A percentile compares a stretch with the other conserved stretches of the same genome.
Conservation (phyloP, 495 filamentous ascomycete species). For the Hypoxylon subgilvum region DNA sequence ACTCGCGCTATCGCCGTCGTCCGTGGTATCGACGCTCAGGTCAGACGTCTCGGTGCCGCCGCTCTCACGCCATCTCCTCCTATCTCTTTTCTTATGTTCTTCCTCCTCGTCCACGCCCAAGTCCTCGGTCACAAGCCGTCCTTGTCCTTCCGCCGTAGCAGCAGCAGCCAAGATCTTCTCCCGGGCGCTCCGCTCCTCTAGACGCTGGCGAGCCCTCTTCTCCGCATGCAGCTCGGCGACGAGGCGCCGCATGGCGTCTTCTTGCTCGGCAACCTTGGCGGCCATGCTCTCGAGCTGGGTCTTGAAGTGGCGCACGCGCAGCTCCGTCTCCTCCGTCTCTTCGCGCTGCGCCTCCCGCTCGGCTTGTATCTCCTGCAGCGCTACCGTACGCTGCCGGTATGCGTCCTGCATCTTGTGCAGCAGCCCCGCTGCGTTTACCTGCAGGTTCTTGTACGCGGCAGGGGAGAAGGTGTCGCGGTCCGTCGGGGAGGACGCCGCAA, state of each 20-base stretch:
- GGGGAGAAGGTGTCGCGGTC: slow-evolving; percentile 62
- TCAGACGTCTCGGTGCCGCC: slow-evolving; percentile 55
- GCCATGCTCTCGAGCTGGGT: slow-evolving; percentile 80
- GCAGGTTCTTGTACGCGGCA: slow-evolving; percentile 72
- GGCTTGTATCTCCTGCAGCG: slow-evolving; percentile 63
- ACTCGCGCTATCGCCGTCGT: slow-evolving; percentile 60
- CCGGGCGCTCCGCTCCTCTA: slow-evolving; percentile 55
- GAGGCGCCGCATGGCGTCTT: slow-evolving; percentile 66
- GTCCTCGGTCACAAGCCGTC: slow-evolving; percentile 52
- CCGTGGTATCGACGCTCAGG: slow-evolving; percentile 55
- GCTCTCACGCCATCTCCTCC: slow-evolving; percentile 54
- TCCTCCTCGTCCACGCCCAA: slow-evolving; percentile 60
- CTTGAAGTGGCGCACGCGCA: slow-evolving; percentile 68
- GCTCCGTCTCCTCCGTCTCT: slow-evolving; percentile 77
- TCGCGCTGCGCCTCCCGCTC: slow-evolving; percentile 71
- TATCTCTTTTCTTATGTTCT: slow-evolving; percentile 33
- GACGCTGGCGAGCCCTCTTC: slow-evolving; percentile 56
- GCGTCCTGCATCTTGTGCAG: slow-evolving; percentile 70
- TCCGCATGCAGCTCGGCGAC: slow-evolving; percentile 69
- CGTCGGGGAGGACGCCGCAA: slow-evolving; percentile 18
- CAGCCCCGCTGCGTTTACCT: slow-evolving; percentile 69
- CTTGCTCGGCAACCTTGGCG: slow-evolving; percentile 67
- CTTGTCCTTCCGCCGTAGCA: background rate
- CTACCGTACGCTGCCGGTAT: slow-evolving; percentile 67
- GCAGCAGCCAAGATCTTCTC: slow-evolving; percentile 17